Conservation (phyloP, 2,329 filamentous ascomycete genomes). For the Colletotrichum sp. region DNA sequence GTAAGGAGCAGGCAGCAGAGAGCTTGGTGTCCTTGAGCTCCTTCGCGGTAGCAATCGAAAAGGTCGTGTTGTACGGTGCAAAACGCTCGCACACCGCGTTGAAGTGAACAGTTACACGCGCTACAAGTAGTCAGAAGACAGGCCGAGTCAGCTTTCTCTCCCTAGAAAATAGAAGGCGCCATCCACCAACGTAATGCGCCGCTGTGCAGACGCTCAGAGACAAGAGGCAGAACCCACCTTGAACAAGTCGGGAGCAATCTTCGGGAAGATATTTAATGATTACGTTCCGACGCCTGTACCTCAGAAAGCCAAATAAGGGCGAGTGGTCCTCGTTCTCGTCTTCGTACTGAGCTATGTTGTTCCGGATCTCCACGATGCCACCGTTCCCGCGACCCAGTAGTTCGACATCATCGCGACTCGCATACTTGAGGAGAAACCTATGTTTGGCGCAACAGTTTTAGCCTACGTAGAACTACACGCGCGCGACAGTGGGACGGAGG, state of each 20-base stretch:
- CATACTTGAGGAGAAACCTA: slow-evolving; percentile 96
- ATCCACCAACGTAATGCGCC: slow-evolving; percentile 3
- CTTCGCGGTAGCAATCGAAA: slow-evolving; percentile 75
- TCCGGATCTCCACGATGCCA: slow-evolving; percentile 84
- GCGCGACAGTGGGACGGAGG: slow-evolving; percentile 3
- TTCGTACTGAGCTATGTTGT: slow-evolving; percentile 77
- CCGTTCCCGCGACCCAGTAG: slow-evolving; percentile 78
- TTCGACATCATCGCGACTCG: slow-evolving; percentile 85
- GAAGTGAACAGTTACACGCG: slow-evolving; percentile 79
- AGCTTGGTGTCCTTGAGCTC: slow-evolving; percentile 89
- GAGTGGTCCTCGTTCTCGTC: slow-evolving; percentile 64
- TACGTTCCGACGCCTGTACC: slow-evolving; percentile 88
- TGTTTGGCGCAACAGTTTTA: slow-evolving; percentile 16
- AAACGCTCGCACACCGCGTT: slow-evolving; percentile 73
- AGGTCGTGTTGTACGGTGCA: slow-evolving; percentile 84
- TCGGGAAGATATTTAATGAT: slow-evolving; percentile 93
- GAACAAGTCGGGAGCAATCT: slow-evolving; percentile 85
- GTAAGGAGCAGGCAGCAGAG: slow-evolving; percentile 85
- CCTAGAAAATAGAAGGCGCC: slow-evolving; percentile 3
- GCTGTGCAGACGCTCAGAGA: not conserved
- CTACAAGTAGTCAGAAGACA: slow-evolving; percentile 48
- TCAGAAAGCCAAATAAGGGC: slow-evolving; percentile 89
- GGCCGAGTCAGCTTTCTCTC: slow-evolving; percentile 15
- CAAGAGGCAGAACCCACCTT: slow-evolving; percentile 67
- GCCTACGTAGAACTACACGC: not conserved